Base-by-base conservation (phyloP, 1,284 basidiomycete species). In the Austroboletus olivaceoglutinosus region DNA sequence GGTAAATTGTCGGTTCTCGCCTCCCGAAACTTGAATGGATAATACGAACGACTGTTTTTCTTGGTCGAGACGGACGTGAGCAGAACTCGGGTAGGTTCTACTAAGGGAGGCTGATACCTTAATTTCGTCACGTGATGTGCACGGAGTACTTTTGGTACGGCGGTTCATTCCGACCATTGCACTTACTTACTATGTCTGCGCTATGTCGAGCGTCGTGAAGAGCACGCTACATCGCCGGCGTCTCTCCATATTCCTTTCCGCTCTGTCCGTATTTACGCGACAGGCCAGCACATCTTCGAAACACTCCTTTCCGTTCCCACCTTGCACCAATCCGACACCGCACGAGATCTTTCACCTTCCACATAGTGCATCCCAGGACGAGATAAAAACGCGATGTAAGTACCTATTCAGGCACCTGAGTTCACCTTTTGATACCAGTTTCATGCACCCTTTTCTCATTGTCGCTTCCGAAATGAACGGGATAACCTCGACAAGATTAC, bases 271-370 rank as follows among this genome's bases (percentile, higher is more conserved):
- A 5, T 40, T 48, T 30, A 2, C 5, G 4, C 52, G 51, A 40
- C 44, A 23, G 33, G 46, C 48, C 1, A 54, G 45, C 42, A 45
- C 50, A 9, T 51, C 42, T 16, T 47, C 49, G 15, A 49, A 22
- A 30, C 54, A 47, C 42, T 49, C 12, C 49, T 72, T 69, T 47
- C 71, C 75, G 1, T 81, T 76, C 45, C 79, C 78, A 2, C 56
- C 53, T 11, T 62, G 73, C 49, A 47, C 66, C 1, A 69, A 70
- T 43, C 76, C 78, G 11, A 73, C 76, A 5, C 76, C 79, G 0
- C 66, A 78, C 59, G 73, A 81, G 59, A 79, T 81, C 48, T 81
- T 81, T 56, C 78, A 80, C 53, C 70, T 81, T n/a, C 64, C 74
- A 7, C 58, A 54, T 16, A 64, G 66, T 21, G 76, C 78, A 19